Conservation (phyloP, 495 filamentous ascomycete genomes). For the Talaromyces proteolyticus region DNA sequence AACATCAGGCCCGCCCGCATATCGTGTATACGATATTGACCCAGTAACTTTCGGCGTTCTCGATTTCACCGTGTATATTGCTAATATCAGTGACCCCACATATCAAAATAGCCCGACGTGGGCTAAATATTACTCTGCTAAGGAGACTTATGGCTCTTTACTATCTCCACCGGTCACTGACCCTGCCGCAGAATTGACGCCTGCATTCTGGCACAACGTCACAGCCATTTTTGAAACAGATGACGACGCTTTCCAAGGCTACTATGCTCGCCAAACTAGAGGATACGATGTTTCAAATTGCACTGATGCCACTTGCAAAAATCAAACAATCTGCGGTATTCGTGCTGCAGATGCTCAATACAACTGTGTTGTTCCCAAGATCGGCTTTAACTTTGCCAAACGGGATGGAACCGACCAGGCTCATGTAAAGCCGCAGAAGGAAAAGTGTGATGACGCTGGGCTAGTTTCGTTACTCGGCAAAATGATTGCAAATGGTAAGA, state of each 20-base stretch:
- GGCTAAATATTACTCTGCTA: conserved; percentile 47
- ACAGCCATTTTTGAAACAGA: conserved; percentile 35
- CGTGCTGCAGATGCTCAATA: conserved; percentile 30
- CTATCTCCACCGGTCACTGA: conserved; percentile 28
- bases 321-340: conserved; percentile 30
- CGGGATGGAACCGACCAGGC: background rate
- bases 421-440: background rate
- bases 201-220: conserved; percentile 54
- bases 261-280: conserved; percentile 27
- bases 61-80: conserved; percentile 45
- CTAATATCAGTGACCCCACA: conserved; percentile 39
- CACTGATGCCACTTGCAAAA: conserved; percentile 23
- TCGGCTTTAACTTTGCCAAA: conserved; percentile 18
- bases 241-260: conserved; percentile 26
- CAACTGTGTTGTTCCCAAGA: conserved; percentile 16
- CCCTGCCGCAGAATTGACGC: conserved; percentile 34
- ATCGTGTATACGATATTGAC: conserved; percentile 53
- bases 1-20: conserved; percentile 43
- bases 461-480: background rate
- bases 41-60: conserved; percentile 48
- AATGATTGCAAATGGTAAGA: background rate
- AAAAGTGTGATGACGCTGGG: background rate
- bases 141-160: conserved; percentile 41
- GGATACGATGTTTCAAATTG: conserved; percentile 27
- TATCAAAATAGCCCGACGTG: conserved; percentile 38